phyloP scores from a whole-genome alignment of 169 alveolate genomes.

The Eimeria tenella region DNA sequence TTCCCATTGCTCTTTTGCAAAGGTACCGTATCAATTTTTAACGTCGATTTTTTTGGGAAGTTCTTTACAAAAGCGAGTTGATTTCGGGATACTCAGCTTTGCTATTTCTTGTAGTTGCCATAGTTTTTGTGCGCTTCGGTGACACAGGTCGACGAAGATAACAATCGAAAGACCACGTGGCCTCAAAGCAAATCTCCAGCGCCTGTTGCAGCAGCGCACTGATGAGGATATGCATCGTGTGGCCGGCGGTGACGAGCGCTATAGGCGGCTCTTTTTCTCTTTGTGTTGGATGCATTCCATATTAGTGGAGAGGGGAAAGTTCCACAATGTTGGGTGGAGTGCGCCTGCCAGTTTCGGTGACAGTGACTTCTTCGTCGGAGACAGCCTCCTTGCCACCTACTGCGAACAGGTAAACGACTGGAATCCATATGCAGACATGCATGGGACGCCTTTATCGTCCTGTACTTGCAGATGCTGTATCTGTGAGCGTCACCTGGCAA shows the following conservation, averaged over 20 bases:
- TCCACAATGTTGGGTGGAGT: slow-evolving; percentile 98
- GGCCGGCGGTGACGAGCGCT: slow-evolving; percentile 92
- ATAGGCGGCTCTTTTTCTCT: slow-evolving; percentile 95
- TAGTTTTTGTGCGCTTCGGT: background rate
- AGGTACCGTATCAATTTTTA: slow-evolving; percentile 76
- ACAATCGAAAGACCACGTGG: slow-evolving; percentile 97
- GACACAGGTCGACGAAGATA: slow-evolving; percentile 91
- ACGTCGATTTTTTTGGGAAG: too few relatives aligned
- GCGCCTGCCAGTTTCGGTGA: slow-evolving; percentile 97
- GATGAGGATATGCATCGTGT: slow-evolving; percentile 92
- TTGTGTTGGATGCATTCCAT: slow-evolving; percentile 98
- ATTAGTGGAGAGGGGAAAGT: slow-evolving; percentile 97
- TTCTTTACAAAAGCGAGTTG: too few relatives aligned
- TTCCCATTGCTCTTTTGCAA: slow-evolving; percentile 97
- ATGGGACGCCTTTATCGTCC: too few relatives aligned
- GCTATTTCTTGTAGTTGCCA: too few relatives aligned
- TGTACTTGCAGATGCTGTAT: background rate
- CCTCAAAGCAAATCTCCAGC: slow-evolving; percentile 92
- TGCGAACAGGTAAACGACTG: slow-evolving; percentile 87
- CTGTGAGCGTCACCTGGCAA: background rate
- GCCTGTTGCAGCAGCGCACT: slow-evolving; percentile 92
- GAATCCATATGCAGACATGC: background rate
- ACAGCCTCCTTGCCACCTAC: slow-evolving; percentile 93
- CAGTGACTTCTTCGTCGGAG: slow-evolving; percentile 97
- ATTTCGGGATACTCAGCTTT: too few relatives aligned